Conservation (phyloP, 202 grass and related monocot species). For the Cymbopogon flexuosus region DNA sequence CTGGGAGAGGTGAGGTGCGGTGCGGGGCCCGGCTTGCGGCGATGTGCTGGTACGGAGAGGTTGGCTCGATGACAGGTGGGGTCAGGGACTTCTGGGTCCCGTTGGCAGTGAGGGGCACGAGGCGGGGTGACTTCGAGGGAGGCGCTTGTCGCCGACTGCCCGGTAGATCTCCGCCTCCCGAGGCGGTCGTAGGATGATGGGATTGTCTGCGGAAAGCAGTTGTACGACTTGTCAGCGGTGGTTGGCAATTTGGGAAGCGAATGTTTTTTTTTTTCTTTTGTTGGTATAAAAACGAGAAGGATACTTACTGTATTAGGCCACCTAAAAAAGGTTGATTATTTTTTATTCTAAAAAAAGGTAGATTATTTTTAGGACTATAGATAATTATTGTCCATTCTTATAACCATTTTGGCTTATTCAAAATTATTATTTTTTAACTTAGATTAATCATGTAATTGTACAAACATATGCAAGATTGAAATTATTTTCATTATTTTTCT, state of each 20-base stretch:
- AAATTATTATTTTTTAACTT: too few species aligned
- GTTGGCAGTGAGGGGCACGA: neutral
- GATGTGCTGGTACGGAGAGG: constrained; percentile 9
- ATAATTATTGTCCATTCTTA: too few species aligned
- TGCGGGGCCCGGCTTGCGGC: neutral
- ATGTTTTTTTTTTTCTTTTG: neutral
- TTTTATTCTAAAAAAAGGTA: too few species aligned
- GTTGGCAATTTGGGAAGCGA: neutral
- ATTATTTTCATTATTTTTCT: too few species aligned
- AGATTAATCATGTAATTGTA: too few species aligned
- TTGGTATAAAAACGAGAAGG: too few species aligned
- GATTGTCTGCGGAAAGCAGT: constrained; percentile 34
- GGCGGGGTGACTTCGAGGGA: constrained; percentile 3
- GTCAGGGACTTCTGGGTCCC: accelerated
- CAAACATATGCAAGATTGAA: too few species aligned
- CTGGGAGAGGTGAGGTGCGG: constrained; percentile 7
- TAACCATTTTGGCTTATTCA: too few species aligned
- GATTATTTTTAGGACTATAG: too few species aligned
- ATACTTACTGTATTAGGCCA: neutral
- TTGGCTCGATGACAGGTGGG: neutral
- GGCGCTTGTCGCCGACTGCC: constrained; percentile 27
- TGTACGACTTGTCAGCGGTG: constrained; percentile 2
- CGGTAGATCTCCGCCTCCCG: constrained; percentile 51
- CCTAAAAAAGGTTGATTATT: too few species aligned
- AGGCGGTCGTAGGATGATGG: constrained; percentile 26